Evolutionary conservation across 306 rosid genomes (phyloP).

Genomic region (Casuarina equisetifolia): DNA sequence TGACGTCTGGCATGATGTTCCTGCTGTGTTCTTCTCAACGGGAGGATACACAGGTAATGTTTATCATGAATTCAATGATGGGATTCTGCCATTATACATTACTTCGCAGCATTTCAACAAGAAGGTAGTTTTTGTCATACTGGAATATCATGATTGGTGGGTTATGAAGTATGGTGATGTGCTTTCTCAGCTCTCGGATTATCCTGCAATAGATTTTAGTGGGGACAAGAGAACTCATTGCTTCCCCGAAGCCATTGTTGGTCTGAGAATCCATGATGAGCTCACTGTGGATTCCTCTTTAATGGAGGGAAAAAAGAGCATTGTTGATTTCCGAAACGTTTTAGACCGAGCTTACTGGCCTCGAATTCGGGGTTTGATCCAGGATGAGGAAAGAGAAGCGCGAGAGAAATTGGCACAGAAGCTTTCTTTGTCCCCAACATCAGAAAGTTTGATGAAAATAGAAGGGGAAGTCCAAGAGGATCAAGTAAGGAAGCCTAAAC

Average conservation of each 20-base stretch:
- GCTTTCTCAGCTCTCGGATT: conserved; percentile 69
- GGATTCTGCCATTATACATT: conserved; percentile 77
- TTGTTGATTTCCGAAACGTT: conserved; percentile 68
- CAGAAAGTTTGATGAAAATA: conserved; percentile 29
- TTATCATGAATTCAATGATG: conserved; percentile 96
- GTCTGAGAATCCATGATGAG: conserved; percentile 86
- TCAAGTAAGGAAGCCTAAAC: conserved; percentile 42
- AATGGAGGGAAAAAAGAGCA: conserved; percentile 58
- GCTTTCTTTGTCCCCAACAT: conserved; percentile 26
- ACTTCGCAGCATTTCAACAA: conserved; percentile 79
- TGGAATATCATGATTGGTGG: conserved; percentile 94
- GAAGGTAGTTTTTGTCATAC: conserved; percentile 84
- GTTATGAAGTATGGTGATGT: conserved; percentile 73
- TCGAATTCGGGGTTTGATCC: conserved; percentile 55
- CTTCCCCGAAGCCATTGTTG: conserved; percentile 79
- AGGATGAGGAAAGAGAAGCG: conserved; percentile 50
- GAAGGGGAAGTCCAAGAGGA: conserved; percentile 18
- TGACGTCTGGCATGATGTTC: conserved; percentile 74
- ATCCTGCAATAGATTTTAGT: conserved; percentile 56
- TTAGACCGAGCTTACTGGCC: conserved; percentile 78
- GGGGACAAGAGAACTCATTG: conserved; percentile 73
- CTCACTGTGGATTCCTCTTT: conserved; percentile 58
- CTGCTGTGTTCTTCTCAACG: conserved; percentile 86
- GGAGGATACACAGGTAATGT: conserved; percentile 98
- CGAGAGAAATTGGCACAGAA: conserved; percentile 27